Evolutionary conservation across 1,284 basidiomycete genomes (phyloP).

Genomic region (Earliella scabrosa): DNA sequence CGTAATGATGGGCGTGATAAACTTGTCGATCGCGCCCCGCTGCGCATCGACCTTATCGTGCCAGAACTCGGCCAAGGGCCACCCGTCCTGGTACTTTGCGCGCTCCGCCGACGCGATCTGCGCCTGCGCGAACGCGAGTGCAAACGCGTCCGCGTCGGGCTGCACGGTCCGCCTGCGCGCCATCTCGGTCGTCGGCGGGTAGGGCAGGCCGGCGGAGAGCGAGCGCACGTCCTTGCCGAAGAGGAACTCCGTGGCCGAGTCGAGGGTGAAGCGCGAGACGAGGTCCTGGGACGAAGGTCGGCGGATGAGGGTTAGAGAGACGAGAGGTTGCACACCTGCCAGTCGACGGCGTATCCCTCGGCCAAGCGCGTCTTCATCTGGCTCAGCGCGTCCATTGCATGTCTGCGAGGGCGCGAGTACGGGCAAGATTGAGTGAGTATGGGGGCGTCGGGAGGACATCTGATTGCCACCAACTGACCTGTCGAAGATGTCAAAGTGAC

Average conservation of each 20-base stretch:
- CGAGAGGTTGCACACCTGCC: constrained; percentile 42
- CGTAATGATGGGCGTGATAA: constrained; percentile 52
- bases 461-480: constrained; percentile 7
- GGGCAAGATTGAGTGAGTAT: no score
- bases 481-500: constrained; percentile 56
- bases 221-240: constrained; percentile 41
- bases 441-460: not conserved
- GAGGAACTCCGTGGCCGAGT: constrained; percentile 44
- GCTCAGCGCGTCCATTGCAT: constrained; percentile 32
- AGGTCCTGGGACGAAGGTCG: constrained; percentile 36
- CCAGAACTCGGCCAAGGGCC: constrained; percentile 55
- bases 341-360: constrained; percentile 52
- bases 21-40: constrained; percentile 53
- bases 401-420: constrained; percentile 17
- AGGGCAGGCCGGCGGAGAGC: constrained; percentile 33
- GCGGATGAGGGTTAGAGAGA: not conserved
- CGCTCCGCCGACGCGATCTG: constrained; percentile 46
- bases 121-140: constrained; percentile 29
- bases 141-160: constrained; percentile 35
- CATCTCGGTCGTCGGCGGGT: constrained; percentile 29
- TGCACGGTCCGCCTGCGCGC: constrained; percentile 2
- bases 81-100: constrained; percentile 37
- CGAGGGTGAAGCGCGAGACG: constrained; percentile 41
- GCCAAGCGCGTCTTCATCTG: constrained; percentile 41
- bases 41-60: constrained; percentile 46